These are phyloP conservation scores for Psophocarpus tetragonolobus DNA, from an alignment of 306 rosid species.

Conservation along the genomic window DNA sequence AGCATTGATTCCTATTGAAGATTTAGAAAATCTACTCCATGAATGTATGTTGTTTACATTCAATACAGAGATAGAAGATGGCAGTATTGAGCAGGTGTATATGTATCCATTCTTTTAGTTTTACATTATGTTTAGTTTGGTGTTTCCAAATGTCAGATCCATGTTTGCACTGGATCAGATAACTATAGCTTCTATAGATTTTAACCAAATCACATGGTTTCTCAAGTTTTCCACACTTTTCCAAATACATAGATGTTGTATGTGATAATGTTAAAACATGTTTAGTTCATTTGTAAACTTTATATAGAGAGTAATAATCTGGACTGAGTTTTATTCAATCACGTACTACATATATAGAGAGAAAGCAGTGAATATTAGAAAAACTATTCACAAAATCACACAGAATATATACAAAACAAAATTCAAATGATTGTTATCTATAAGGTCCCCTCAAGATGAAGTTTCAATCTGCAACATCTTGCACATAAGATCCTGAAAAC, in stretches of 20 bases:
- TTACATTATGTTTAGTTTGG: neutral
- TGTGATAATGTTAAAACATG: neutral
- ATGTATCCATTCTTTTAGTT: neutral
- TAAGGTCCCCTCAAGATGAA: too few species aligned
- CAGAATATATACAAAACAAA: too few species aligned
- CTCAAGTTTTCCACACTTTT: neutral
- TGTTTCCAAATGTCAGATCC: neutral
- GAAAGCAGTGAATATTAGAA: too few species aligned
- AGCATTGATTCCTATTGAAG: conserved; percentile 60
- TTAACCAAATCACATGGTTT: neutral
- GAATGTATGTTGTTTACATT: conserved; percentile 68
- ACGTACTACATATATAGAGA: too few species aligned
- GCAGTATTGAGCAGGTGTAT: conserved; percentile 76
- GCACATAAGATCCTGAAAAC: too few species aligned
- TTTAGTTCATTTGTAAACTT: conserved; percentile 9
- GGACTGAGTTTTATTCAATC: too few species aligned
- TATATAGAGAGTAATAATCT: too few species aligned
- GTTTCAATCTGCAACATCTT: too few species aligned
- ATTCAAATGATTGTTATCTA: too few species aligned
- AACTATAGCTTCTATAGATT: neutral
- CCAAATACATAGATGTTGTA: neutral
- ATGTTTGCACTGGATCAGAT: neutral
- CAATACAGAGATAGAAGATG: conserved; percentile 86
- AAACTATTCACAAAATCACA: too few species aligned
- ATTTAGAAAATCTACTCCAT: conserved; percentile 64